A percentile compares a stretch with the other conserved stretches of the same genome.
phyloP scores from a whole-genome alignment of 306 rosid species.

The Begonia fuchsioides region DNA sequence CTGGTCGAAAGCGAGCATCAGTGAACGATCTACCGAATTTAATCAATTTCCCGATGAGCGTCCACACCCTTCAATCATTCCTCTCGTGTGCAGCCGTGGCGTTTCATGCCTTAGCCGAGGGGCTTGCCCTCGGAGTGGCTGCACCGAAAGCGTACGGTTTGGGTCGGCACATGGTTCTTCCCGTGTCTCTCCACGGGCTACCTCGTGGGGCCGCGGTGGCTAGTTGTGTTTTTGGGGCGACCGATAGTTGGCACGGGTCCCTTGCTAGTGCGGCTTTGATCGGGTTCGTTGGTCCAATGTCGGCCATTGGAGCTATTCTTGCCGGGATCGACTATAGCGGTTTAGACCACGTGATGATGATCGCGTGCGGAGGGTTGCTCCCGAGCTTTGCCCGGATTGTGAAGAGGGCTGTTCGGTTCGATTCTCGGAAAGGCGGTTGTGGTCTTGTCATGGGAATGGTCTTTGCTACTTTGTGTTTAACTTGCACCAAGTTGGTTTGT shows the following conservation, averaged over 20 bases:
- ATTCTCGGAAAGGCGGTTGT: constrained; percentile 44
- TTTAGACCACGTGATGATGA: constrained; percentile 79
- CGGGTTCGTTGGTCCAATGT: constrained; percentile 80
- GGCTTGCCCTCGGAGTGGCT: constrained; percentile 97
- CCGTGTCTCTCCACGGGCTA: constrained; percentile 90
- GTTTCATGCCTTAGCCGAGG: constrained; percentile 86
- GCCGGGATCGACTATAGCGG: constrained; percentile 93
- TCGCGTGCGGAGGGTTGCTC: constrained; percentile 84
- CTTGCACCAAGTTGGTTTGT: constrained; percentile 92
- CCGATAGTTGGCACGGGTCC: constrained; percentile 90
- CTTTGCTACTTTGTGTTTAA: constrained; percentile 60
- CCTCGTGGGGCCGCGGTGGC: constrained; percentile 99
- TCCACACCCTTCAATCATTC: constrained; percentile 92
- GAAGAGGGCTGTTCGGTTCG: constrained; percentile 60
- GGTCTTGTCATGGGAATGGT: constrained; percentile 64
- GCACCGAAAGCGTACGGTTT: constrained; percentile 97
- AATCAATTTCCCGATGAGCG: constrained; percentile 42
- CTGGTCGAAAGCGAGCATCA: constrained; percentile 44
- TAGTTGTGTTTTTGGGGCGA: constrained; percentile 85
- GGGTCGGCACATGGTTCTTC: constrained; percentile 94
- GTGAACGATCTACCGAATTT: constrained; percentile 31
- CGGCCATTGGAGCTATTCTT: constrained; percentile 92
- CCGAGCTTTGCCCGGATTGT: constrained; percentile 62
- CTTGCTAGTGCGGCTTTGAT: constrained; percentile 80
- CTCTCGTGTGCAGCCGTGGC: constrained; percentile 85